Percentiles rank a stretch among this genome's conserved stretches.
Conservation (phyloP, 805 yeast genomes). For the Schwanniomyces sp. region DNA sequence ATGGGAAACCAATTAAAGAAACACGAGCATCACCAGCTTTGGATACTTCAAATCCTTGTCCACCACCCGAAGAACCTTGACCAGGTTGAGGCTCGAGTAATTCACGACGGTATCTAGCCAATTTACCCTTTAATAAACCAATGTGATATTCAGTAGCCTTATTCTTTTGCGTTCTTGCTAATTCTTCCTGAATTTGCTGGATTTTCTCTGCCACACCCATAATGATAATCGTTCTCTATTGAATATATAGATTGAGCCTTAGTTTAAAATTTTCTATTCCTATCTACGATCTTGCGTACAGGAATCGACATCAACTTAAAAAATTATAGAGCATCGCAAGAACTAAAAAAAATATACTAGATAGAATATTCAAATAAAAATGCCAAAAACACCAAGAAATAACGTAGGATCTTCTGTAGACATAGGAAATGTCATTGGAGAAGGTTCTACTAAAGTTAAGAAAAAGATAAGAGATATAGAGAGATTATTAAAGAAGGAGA, state of each 20-base stretch:
- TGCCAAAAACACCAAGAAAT: conserved; percentile 14
- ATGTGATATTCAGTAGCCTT: conserved; percentile 97
- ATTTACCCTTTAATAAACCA: conserved; percentile 90
- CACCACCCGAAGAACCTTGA: conserved; percentile 67
- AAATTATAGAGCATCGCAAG: not conserved
- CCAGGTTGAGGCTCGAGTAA: conserved; percentile 87
- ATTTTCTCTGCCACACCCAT: conserved; percentile 62
- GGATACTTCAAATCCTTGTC: conserved; percentile 90
- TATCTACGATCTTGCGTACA: not conserved
- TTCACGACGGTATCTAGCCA: conserved; percentile 90
- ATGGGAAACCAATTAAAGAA: conserved; percentile 93
- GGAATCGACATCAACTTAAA: not conserved
- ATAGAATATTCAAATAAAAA: not conserved
- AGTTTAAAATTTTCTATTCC: not conserved
- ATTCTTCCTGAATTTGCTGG: conserved; percentile 86
- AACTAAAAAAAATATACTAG: not conserved
- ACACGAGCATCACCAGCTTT: conserved; percentile 97
- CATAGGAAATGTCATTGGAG: conserved; percentile 29
- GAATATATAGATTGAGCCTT: not conserved
- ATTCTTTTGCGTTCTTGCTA: conserved; percentile 93
- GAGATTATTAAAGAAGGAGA: conserved; percentile 62
- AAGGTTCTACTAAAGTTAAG: conserved; percentile 57
- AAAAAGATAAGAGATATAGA: conserved; percentile 86
- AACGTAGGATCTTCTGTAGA: conserved; percentile 19
- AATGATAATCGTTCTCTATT: not conserved